These are phyloP conservation scores for Dimargaris cristalligena DNA, from an alignment of 192 early-diverging fungal genomes.

Conservation along the genomic window DNA sequence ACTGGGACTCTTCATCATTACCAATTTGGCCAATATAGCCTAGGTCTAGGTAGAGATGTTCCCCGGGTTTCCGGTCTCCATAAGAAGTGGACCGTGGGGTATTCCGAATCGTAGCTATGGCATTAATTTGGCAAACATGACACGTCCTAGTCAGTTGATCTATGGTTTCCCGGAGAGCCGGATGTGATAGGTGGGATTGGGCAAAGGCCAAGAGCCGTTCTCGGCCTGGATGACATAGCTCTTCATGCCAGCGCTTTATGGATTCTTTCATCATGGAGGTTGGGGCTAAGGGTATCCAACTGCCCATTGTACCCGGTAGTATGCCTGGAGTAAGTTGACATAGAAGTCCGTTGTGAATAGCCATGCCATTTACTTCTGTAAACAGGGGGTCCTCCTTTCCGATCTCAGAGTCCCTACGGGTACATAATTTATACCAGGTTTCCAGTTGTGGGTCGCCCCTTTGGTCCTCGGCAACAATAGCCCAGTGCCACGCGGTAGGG, in stretches of 20 bases:
- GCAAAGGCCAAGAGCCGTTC: neutral
- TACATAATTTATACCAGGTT: neutral
- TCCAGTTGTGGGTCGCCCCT: neutral
- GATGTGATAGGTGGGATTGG: neutral
- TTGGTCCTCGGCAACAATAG: neutral
- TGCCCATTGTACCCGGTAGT: neutral
- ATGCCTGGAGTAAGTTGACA: neutral
- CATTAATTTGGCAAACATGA: constrained; percentile 14
- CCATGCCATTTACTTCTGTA: neutral
- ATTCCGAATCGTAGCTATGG: neutral
- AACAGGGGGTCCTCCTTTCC: neutral
- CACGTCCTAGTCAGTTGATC: neutral
- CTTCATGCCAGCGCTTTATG: neutral
- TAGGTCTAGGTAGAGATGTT: constrained; percentile 16
- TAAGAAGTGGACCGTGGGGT: constrained; percentile 8
- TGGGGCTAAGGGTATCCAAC: neutral
- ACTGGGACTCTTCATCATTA: constrained; percentile 2
- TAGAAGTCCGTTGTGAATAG: neutral
- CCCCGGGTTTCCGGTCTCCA: neutral
- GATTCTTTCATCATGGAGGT: neutral
- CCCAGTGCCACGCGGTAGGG: neutral
- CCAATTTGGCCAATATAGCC: constrained; percentile 8
- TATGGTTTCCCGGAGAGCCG: neutral
- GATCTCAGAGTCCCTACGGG: neutral
- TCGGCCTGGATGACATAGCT: neutral